These are phyloP conservation scores for Toxicodendron radicans DNA, from an alignment of 345 rosid species.

Conservation along the genomic window DNA sequence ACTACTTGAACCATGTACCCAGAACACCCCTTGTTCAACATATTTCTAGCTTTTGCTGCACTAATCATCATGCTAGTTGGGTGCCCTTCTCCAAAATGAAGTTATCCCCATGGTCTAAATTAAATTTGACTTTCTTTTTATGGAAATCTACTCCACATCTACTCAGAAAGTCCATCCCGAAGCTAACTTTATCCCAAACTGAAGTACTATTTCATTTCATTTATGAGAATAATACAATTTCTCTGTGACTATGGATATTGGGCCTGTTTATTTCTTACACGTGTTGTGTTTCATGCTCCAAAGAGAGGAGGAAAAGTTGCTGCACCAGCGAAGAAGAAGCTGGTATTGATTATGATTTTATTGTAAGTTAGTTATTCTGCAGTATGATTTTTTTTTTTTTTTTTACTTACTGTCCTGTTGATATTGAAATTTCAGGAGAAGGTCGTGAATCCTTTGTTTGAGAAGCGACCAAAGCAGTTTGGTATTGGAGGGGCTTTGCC, in stretches of 20 bases:
- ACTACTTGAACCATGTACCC: too few species aligned
- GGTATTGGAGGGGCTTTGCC: conserved; percentile 61
- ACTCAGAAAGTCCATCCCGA: too few species aligned
- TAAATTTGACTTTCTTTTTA: too few species aligned
- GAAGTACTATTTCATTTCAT: too few species aligned
- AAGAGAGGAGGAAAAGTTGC: conserved; percentile 32
- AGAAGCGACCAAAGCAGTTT: conserved; percentile 60
- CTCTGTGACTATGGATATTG: neutral
- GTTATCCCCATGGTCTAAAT: too few species aligned
- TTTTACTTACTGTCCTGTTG: neutral
- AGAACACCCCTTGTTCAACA: too few species aligned
- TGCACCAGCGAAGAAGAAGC: conserved; percentile 33
- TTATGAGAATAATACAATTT: too few species aligned
- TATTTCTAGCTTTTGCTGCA: too few species aligned
- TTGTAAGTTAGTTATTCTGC: neutral
- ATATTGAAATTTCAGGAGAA: conserved; percentile 33
- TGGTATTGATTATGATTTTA: neutral
- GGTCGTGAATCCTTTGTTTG: conserved; percentile 49
- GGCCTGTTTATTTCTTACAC: neutral
- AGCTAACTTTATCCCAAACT: too few species aligned
- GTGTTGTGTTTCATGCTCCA: conserved; percentile 16
- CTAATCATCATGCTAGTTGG: too few species aligned
- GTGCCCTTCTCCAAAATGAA: too few species aligned
- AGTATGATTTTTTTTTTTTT: neutral
- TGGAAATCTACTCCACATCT: too few species aligned